A percentile compares a stretch with the other conserved stretches of the same genome.
Conservation (phyloP, 768 basidiomycete species). For the Porpolomopsis calyptriformis region DNA sequence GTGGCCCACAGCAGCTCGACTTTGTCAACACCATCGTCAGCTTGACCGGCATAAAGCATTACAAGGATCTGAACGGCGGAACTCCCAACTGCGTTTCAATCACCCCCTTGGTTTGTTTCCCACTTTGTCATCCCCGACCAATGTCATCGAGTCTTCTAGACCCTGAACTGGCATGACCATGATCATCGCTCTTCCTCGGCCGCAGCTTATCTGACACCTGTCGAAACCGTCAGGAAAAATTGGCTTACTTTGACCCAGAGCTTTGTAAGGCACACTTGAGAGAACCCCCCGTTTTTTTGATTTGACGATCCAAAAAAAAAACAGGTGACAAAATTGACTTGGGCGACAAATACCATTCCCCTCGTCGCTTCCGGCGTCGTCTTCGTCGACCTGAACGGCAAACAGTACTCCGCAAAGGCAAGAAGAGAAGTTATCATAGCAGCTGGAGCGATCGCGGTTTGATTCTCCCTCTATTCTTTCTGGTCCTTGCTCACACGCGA, state of each 20-base stretch:
- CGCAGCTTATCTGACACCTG: constrained; percentile 44
- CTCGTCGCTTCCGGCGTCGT: constrained; percentile 36
- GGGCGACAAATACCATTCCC: constrained; percentile 24
- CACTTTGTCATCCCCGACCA: background rate
- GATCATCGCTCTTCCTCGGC: constrained; percentile 48
- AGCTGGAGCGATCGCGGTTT: constrained; percentile 39
- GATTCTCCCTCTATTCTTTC: background rate
- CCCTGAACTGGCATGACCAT: constrained; percentile 36
- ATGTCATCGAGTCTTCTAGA: constrained; percentile 15
- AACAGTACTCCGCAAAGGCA: constrained; percentile 31
- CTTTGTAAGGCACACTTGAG: constrained; percentile 16
- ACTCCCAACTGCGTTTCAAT: constrained; percentile 46
- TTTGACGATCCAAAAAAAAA: too few species aligned
- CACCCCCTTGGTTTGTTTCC: constrained; percentile 34
- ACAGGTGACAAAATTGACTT: constrained; percentile 37
- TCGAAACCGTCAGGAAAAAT: constrained; percentile 35
- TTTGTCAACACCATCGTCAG: constrained; percentile 38
- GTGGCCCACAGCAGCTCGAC: constrained; percentile 41
- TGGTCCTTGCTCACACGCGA: background rate
- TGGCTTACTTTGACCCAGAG: constrained; percentile 39
- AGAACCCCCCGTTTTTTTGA: background rate
- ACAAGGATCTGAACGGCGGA: constrained; percentile 44
- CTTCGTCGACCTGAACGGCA: constrained; percentile 29
- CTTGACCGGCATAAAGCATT: constrained; percentile 38
- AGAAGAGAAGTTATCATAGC: constrained; percentile 42